These are phyloP conservation scores for Globisporangium ultimum DNA, from an alignment of 352 stramenopile genomes.

Conservation along the genomic window DNA sequence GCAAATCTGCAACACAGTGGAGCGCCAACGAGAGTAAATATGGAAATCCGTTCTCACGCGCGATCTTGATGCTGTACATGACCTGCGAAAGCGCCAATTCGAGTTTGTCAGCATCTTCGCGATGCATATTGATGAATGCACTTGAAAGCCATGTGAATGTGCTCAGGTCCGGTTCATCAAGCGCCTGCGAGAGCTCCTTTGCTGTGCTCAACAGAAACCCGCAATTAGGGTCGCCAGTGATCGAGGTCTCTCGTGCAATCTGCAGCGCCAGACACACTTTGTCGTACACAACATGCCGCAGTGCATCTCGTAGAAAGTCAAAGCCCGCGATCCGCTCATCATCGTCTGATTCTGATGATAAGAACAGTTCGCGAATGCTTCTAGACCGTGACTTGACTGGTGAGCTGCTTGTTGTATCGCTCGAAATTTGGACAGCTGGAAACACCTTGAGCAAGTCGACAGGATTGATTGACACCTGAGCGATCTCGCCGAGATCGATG, in stretches of 20 bases:
- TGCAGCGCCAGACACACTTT: slow-evolving; percentile 42
- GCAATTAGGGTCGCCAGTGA: slow-evolving; percentile 18
- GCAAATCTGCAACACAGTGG: slow-evolving; percentile 32
- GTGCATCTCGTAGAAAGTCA: slow-evolving; percentile 29
- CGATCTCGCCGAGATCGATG: slow-evolving; percentile 24
- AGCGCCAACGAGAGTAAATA: slow-evolving; percentile 31
- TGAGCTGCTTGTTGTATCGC: slow-evolving; percentile 6
- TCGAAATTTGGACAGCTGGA: not conserved
- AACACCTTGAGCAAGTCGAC: too few relatives aligned
- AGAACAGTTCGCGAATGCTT: too few relatives aligned
- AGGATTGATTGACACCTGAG: too few relatives aligned
- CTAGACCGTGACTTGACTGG: too few relatives aligned
- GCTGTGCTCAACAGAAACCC: slow-evolving; percentile 33
- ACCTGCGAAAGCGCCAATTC: slow-evolving; percentile 27
- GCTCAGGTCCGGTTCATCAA: slow-evolving; percentile 44
- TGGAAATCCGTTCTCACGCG: slow-evolving; percentile 31
- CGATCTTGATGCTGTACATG: slow-evolving; percentile 26
- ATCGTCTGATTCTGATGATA: not conserved
- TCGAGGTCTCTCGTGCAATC: slow-evolving; percentile 25
- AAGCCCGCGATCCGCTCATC: slow-evolving; percentile 12
- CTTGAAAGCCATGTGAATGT: slow-evolving; percentile 44
- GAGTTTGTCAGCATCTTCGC: slow-evolving; percentile 2
- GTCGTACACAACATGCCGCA: slow-evolving; percentile 32
- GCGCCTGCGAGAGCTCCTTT: slow-evolving; percentile 29
- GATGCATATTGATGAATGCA: slow-evolving; percentile 1